Evolutionary conservation across 2,329 filamentous ascomycete genomes (phyloP), one percentile per base, ranked within the genome.

Genomic region (Xylaria sp.): DNA sequence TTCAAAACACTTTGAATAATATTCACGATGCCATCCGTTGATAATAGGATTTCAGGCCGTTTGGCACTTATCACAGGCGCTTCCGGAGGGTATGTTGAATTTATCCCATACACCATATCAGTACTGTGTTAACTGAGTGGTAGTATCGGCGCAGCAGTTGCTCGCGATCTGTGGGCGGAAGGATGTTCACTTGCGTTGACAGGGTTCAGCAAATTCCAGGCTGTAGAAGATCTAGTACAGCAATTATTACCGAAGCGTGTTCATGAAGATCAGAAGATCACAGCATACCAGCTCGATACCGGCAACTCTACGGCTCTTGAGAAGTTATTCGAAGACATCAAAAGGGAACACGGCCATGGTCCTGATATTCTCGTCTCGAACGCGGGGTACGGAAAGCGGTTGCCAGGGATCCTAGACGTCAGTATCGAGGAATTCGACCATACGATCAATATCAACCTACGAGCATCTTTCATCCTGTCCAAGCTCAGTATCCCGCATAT

Each of bases 301-400:
- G 83, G 82, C 17, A 83, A 83, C 7, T 81, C 84, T 4, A 82
- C 83, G 6, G 84, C 87, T 56, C 86, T 90, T 38, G 78, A 84
- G 49, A 75, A 77, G 4, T 82, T 91, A 71, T 89, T 88, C 65
- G 72, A 80, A 15, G 83, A 89, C 64, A 86, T 91, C 51, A 79
- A 83, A 57, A 74, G 79, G 0, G 75, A 85, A 59, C 88, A 91
- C 75, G 81, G 81, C 11, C 82, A 74, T 5, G 81, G 82, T 1
- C 87, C 88, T 0, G 87, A 91, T 73, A 90, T 92, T 26, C 80
- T 92, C 2, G 78, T 92, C 31, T 87, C 86, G 10, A 92, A 92
- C 74, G 90, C 90, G 1, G 90, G 89, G 0, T 85, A 90, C 71
- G 89, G 89, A 48, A 89, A 88, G 74, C 83, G 88, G n/a, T 86